phyloP scores from a whole-genome alignment of 768 basidiomycete genomes.

The Kwoniella newhampshirensis region DNA sequence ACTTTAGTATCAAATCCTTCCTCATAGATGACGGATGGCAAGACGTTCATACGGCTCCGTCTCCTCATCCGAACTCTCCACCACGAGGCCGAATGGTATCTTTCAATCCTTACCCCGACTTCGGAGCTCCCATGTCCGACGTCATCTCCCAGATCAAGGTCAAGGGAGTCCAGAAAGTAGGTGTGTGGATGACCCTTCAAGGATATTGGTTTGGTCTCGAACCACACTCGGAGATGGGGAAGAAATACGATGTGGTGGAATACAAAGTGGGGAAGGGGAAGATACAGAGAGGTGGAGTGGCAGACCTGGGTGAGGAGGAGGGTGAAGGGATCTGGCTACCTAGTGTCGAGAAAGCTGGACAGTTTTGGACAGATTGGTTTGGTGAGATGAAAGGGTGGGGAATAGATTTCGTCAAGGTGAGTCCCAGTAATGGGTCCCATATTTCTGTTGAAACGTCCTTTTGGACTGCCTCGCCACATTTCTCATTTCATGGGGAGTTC shows the following conservation, averaged over 20 bases:
- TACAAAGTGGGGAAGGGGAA: conserved; percentile 14
- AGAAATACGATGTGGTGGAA: conserved; percentile 24
- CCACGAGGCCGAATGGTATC: conserved; percentile 14
- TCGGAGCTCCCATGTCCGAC: conserved; percentile 21
- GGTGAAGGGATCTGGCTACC: conserved; percentile 31
- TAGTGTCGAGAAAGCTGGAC: conserved; percentile 22
- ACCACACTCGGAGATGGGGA: conserved; percentile 20
- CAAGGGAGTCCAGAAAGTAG: conserved; percentile 26
- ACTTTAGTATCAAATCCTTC: conserved; percentile 37
- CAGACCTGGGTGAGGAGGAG: conserved; percentile 9
- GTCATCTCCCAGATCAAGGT: conserved; percentile 25
- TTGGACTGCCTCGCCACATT: too few relatives aligned
- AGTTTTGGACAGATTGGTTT: conserved; percentile 45
- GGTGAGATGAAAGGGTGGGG: conserved; percentile 25
- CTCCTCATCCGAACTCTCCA: too few relatives aligned
- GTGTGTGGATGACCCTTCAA: conserved; percentile 43
- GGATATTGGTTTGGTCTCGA: conserved; percentile 42
- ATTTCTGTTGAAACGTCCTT: too few relatives aligned
- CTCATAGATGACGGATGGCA: conserved; percentile 50
- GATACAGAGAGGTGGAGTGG: conserved; percentile 25
- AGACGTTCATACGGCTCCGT: conserved; percentile 12
- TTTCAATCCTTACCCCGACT: conserved; percentile 19
- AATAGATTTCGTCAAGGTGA: conserved; percentile 39
- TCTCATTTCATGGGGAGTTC: too few relatives aligned
- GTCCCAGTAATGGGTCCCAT: too few relatives aligned